Base-by-base conservation (phyloP, 2,329 filamentous ascomycete genomes). In the Pestalotiopsis sp. region DNA sequence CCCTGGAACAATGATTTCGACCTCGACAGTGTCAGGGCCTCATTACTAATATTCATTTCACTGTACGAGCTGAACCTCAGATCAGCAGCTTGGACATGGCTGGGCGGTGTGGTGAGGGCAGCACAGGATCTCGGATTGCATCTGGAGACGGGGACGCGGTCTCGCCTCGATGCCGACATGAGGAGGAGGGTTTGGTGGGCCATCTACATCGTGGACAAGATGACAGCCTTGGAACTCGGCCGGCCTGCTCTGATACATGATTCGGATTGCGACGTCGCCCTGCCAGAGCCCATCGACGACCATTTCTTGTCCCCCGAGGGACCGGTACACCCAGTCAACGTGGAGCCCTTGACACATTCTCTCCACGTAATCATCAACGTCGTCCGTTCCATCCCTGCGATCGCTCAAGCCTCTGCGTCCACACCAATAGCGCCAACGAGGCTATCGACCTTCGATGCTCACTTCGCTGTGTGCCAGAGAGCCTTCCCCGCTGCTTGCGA, bases 181-280 rank as follows among this genome's bases (percentile, higher is more conserved):
- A 90, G 95, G 67, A 90, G 93, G 70, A 87, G 95, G 67, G 89
- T 96, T 2, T 99, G 95, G 95, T 99, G 96, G 94, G 90, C 93
- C 14, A 89, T 97, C 68, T 98, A 98, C 80, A 89, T 94, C 59
- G 90, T 95, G 82, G 96, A 99, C 81, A 90, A 94, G 71, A 87
- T 93, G 31, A 83, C 97, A 64, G 91, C 94, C 0, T 84, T 97
- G 13, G 95, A 97, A 77, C 85, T 94, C 41, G 93, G 93, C 9
- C 90, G 92, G 65, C 94, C 95, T 0, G 88, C 93, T 68, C 81
- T 95, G 72, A 97, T 98, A 76, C 87, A 95, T 76, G 95, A 98
- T 74, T 87, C 89, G 39, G 95, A 98, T 79, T 97, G 94, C 82
- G 93, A 98, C 73, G 91, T 95, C 6, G 85, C 89, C 25, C 87